Evolutionary conservation across 176 grass and related monocot species (phyloP).

Genomic region (Tillandsia fasciculata): DNA sequence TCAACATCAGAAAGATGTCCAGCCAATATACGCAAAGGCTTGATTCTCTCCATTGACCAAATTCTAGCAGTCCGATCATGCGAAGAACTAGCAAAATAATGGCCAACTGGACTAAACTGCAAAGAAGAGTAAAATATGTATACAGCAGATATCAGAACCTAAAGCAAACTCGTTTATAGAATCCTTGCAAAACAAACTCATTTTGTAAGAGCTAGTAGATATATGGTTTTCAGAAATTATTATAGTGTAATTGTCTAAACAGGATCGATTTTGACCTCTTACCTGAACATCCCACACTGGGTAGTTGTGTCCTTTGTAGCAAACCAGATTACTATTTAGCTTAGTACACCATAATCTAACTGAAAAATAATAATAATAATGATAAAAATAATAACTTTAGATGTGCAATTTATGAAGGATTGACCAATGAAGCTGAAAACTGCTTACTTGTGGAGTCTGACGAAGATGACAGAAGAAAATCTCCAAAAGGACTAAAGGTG

Average conservation of each 20-base stretch:
- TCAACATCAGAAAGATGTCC: slow-evolving; percentile 99
- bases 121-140: slow-evolving; percentile 13
- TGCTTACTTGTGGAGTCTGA: slow-evolving; percentile 87
- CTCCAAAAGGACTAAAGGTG: slow-evolving; percentile 77
- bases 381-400: neutral
- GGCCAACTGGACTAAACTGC: slow-evolving; percentile 93
- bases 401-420: slow-evolving; percentile 12
- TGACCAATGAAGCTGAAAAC: slow-evolving; percentile 8
- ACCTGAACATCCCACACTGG: slow-evolving; percentile 98
- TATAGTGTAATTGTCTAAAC: neutral
- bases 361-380: slow-evolving; percentile 19
- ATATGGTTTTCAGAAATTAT: neutral
- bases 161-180: neutral
- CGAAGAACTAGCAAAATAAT: slow-evolving; percentile 97
- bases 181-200: neutral
- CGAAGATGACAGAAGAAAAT: slow-evolving; percentile 86
- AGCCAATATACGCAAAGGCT: slow-evolving; percentile 89
- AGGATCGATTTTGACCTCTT: slow-evolving; percentile 22
- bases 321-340: slow-evolving; percentile 86
- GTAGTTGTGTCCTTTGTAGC: slow-evolving; percentile 97
- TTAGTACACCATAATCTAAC: slow-evolving; percentile 95
- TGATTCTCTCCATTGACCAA: slow-evolving; percentile 97
- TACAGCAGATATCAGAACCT: neutral
- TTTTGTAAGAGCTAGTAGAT: neutral
- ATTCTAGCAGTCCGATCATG: slow-evolving; percentile 98